Evolutionary conservation across 2,329 filamentous ascomycete genomes (phyloP).

Genomic region (Diplodia mutila): DNA sequence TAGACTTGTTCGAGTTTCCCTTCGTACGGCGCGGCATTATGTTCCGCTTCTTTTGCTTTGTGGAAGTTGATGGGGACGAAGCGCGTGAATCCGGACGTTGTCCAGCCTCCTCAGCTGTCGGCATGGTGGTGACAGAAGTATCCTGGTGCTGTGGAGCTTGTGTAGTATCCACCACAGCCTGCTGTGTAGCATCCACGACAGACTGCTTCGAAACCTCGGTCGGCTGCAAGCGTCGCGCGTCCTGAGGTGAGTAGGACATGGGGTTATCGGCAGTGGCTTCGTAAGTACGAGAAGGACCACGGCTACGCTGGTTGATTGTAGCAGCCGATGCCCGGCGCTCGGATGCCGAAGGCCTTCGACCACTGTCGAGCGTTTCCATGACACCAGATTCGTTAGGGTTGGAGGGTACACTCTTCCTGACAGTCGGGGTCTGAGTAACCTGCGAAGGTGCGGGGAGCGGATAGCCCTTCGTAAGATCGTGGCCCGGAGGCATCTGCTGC

Average conservation of each 20-base stretch:
- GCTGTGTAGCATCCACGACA: too few species aligned
- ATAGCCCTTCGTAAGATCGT: background rate
- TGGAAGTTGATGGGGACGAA: background rate
- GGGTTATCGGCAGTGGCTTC: background rate
- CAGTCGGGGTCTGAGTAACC: background rate
- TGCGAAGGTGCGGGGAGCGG: background rate
- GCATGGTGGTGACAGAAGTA: background rate
- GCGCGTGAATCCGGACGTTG: background rate
- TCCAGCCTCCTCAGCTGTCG: background rate
- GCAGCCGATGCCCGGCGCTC: background rate
- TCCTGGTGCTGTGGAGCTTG: background rate
- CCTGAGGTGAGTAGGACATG: constrained; percentile 17
- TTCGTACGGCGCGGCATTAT: background rate
- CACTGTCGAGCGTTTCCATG: background rate
- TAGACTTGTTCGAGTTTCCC: background rate
- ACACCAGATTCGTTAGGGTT: background rate
- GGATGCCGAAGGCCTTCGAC: background rate
- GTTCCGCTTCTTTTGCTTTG: background rate
- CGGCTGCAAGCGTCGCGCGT: constrained; percentile 1
- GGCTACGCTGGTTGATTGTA: background rate
- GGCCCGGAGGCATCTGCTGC: background rate
- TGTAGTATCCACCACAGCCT: too few species aligned
- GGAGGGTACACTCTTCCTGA: background rate
- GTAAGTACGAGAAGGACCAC: constrained; percentile 11
- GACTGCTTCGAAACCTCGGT: background rate